A percentile compares a stretch with the other conserved stretches of the same genome.
Conservation (phyloP, 2,329 filamentous ascomycete species). For the Fusarium coffeatum region DNA sequence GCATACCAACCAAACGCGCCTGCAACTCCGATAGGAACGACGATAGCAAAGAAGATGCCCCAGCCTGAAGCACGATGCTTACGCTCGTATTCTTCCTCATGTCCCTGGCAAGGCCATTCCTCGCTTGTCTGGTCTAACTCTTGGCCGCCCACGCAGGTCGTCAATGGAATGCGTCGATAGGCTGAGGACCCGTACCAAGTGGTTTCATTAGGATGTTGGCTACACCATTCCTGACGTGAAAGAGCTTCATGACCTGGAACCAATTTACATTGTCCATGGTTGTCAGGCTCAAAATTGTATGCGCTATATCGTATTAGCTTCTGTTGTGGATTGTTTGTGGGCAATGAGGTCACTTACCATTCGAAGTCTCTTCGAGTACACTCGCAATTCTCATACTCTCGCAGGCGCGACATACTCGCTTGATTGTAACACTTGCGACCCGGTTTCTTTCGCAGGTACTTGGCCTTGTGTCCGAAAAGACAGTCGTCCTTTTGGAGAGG, state of each 20-base stretch:
- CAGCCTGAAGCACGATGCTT: constrained; percentile 77
- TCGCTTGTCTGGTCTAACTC: constrained; percentile 76
- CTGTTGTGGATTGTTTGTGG: not conserved
- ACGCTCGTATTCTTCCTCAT: constrained; percentile 82
- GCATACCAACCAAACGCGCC: constrained; percentile 83
- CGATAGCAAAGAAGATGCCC: constrained; percentile 86
- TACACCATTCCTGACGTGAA: constrained; percentile 63
- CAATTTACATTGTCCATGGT: constrained; percentile 79
- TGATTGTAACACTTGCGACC: constrained; percentile 85
- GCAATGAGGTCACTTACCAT: constrained; percentile 70
- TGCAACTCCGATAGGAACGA: constrained; percentile 79
- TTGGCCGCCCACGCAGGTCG: constrained; percentile 82
- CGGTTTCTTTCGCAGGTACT: constrained; percentile 91
- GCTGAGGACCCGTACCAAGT: constrained; percentile 89
- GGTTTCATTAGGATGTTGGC: constrained; percentile 71
- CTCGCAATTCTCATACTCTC: constrained; percentile 80
- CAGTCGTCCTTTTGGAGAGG: constrained; percentile 82
- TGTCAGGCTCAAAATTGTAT: constrained; percentile 89
- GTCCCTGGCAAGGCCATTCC: constrained; percentile 73
- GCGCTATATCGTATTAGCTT: constrained; percentile 67
- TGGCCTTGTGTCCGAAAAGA: constrained; percentile 89
- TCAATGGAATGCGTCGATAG: constrained; percentile 89
- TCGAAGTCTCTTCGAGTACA: constrained; percentile 91
- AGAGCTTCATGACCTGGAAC: constrained; percentile 77
- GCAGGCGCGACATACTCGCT: constrained; percentile 74